Percentiles rank a stretch among this genome's conserved stretches.
These are phyloP conservation scores for Ceratobasidium sp. DNA, from an alignment of 1,284 basidiomycete species.

Conservation along the genomic window DNA sequence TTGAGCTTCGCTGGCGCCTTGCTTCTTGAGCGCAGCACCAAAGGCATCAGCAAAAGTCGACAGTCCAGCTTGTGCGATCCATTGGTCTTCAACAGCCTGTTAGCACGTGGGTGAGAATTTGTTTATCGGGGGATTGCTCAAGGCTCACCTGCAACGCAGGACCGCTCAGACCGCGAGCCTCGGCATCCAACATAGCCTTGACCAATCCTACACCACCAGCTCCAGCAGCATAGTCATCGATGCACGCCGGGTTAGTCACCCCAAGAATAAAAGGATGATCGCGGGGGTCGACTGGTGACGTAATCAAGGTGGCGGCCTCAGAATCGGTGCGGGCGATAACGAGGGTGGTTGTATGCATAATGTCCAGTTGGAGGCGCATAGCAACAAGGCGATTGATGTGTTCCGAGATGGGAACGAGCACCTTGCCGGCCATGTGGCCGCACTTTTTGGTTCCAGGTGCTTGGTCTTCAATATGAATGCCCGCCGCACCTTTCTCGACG, in stretches of 20 bases:
- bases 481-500: conserved; percentile 75
- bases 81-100: conserved; percentile 80
- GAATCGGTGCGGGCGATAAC: conserved; percentile 79
- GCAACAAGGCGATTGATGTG: conserved; percentile 82
- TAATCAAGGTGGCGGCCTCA: conserved; percentile 95
- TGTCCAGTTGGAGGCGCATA: conserved; percentile 79
- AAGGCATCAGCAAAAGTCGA: conserved; percentile 81
- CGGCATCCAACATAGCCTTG: conserved; percentile 83
- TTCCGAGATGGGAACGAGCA: conserved; percentile 60
- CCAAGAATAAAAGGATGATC: conserved; percentile 98
- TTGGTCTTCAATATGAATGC: conserved; percentile 82
- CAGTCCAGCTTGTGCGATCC: conserved; percentile 79
- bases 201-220: conserved; percentile 58
- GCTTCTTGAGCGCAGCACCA: conserved; percentile 71
- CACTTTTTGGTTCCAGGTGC: conserved; percentile 76
- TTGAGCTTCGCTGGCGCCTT: conserved; percentile 53
- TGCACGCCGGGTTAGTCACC: conserved; percentile 70
- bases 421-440: conserved; percentile 79
- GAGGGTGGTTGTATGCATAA: conserved; percentile 80
- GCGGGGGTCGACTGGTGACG: conserved; percentile 94
- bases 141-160: conserved; percentile 67
- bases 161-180: conserved; percentile 79
- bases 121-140: neutral
- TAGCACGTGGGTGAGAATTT: neutral
- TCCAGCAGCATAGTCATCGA: conserved; percentile 30